Conservation (phyloP, 1,139 yeast species). For the Pichia sp. region DNA sequence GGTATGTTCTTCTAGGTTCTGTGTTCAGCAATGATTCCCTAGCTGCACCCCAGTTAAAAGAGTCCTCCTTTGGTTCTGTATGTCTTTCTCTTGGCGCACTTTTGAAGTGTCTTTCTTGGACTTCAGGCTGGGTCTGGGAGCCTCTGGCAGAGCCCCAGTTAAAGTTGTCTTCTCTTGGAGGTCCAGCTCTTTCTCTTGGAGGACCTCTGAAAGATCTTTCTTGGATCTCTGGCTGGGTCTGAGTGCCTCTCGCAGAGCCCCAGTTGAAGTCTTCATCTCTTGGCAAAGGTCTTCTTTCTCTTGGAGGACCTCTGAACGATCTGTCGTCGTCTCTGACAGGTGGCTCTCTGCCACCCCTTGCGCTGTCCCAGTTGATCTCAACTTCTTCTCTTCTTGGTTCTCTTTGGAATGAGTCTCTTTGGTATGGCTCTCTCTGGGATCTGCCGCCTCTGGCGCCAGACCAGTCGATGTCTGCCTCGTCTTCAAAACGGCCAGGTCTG, state of each 20-base stretch:
- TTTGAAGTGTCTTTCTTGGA: slow-evolving; percentile 37
- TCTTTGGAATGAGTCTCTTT: slow-evolving; percentile 27
- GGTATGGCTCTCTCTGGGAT: slow-evolving; percentile 23
- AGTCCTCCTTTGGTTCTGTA: slow-evolving; percentile 34
- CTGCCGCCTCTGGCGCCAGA: slow-evolving; percentile 28
- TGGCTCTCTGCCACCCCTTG: slow-evolving; percentile 38
- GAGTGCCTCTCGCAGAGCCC: slow-evolving; percentile 43
- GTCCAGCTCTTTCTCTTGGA: slow-evolving; percentile 34
- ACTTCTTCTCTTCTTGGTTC: slow-evolving; percentile 28
- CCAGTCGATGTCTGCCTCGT: slow-evolving; percentile 49
- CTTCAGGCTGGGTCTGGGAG: slow-evolving; percentile 26
- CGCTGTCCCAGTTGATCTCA: slow-evolving; percentile 46
- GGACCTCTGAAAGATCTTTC: slow-evolving; percentile 20
- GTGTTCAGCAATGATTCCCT: slow-evolving; percentile 36
- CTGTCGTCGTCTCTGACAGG: slow-evolving; percentile 34
- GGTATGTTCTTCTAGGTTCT: slow-evolving; percentile 23
- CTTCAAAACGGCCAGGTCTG: slow-evolving; percentile 26
- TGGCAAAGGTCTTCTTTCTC: slow-evolving; percentile 40
- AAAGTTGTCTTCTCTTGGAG: slow-evolving; percentile 36
- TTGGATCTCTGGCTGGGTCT: slow-evolving; percentile 18
- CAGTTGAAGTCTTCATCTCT: slow-evolving; percentile 40
- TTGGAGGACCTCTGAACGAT: slow-evolving; percentile 28
- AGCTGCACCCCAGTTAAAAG: slow-evolving; percentile 39
- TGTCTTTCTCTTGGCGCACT: slow-evolving; percentile 26
- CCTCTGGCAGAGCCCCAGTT: slow-evolving; percentile 48